Conservation (phyloP, 1,284 basidiomycete genomes). For the Ustilago hordei region DNA sequence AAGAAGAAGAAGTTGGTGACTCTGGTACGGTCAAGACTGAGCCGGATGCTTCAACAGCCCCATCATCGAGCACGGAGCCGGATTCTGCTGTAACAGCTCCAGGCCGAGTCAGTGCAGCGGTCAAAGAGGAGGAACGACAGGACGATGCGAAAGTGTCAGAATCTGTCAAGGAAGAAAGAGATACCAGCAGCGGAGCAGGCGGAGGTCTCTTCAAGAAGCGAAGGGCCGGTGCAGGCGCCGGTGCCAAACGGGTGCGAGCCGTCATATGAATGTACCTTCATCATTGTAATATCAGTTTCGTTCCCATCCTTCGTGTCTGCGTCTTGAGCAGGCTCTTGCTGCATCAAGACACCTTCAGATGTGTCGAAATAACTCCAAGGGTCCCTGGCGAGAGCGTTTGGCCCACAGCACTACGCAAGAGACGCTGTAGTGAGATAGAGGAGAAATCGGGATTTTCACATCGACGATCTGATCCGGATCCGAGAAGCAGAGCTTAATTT, state of each 20-base stretch:
- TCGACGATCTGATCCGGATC: constrained; percentile 13
- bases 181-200: constrained; percentile 8
- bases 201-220: constrained; percentile 60
- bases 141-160: background rate
- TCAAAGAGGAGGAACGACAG: constrained; percentile 2
- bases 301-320: too few relatives aligned
- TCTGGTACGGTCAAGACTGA: constrained; percentile 15
- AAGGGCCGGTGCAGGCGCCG: constrained; percentile 54
- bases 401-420: background rate
- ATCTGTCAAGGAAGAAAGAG: constrained; percentile 9
- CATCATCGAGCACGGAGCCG: background rate
- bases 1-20: constrained; percentile 14
- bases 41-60: background rate
- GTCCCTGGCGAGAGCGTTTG: background rate
- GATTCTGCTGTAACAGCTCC: background rate
- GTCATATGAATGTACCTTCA: constrained; percentile 27
- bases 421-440: background rate
- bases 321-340: background rate
- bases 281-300: background rate
- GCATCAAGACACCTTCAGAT: background rate
- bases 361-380: background rate
- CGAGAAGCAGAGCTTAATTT: background rate
- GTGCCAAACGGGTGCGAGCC: constrained; percentile 57
- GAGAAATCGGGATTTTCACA: background rate
- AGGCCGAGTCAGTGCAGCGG: background rate